These are phyloP conservation scores for Dioszegia hungarica DNA, from an alignment of 768 basidiomycete species.

Conservation along the genomic window DNA sequence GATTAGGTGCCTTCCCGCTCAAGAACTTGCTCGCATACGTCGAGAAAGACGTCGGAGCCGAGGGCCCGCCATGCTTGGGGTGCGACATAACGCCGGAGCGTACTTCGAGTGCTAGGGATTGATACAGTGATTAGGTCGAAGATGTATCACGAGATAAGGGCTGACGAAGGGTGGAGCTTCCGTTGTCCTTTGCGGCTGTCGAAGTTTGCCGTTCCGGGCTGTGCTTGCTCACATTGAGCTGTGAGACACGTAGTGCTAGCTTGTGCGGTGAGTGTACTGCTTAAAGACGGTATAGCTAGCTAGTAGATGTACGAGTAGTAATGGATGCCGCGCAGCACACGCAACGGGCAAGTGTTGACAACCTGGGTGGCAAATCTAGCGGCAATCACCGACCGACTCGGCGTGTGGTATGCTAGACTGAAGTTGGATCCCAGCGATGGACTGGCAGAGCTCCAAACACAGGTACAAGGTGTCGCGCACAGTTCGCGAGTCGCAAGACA, in stretches of 20 bases:
- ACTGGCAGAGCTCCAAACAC: not conserved
- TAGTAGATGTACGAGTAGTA: no score
- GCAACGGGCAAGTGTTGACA: no score
- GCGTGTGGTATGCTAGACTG: no score
- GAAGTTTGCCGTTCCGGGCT: no score
- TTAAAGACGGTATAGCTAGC: not conserved
- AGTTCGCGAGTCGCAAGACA: no score
- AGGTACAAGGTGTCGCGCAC: not conserved
- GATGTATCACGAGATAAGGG: not conserved
- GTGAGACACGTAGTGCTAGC: not conserved
- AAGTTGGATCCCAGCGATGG: no score
- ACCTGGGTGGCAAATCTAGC: no score
- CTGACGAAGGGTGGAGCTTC: not conserved
- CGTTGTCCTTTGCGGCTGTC: no score
- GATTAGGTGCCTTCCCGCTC: conserved; percentile 14
- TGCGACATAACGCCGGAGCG: not conserved
- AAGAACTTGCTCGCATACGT: conserved; percentile 37
- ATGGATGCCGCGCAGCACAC: no score
- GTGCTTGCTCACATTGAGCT: no score
- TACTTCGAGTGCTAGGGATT: no score
- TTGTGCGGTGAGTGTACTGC: not conserved
- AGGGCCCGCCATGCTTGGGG: not conserved
- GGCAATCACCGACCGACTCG: no score
- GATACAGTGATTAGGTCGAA: not conserved
- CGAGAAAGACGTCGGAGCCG: conserved; percentile 36